Base-by-base conservation (phyloP, 768 basidiomycete genomes). In the Chalciporus pseudorubinellus region DNA sequence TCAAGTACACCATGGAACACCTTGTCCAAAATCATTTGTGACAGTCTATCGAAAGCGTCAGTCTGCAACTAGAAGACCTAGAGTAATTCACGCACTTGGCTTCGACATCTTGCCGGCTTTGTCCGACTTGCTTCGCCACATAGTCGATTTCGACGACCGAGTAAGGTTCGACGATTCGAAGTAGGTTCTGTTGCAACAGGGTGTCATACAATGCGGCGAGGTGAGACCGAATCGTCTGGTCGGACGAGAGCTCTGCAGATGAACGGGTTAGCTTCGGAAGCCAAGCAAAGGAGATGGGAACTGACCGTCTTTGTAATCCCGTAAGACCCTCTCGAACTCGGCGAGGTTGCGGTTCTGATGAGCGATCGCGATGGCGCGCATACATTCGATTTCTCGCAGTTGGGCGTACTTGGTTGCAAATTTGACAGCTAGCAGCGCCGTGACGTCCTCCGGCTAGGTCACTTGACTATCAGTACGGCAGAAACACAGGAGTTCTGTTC, bases 11-110 rank as follows among this genome's bases (percentile, higher is more conserved):
- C 95, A 55, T 92, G 82, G 56, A 98, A 81, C 2, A 95, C 83
- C 60, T 95, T 95, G 72, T 98, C 95, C 33, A 98, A 74, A 55
- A 98, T 99, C 95, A 99, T 98, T 67, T 99, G 95, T 26, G 90
- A 93, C 22, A 98, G 73, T 66, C 95, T 95, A 59, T 6, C 28
- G 18, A 49, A 24, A 20, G 40, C 1, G 39, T 65, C 41, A 61
- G 22, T 20, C 18, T 24, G 50, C 45, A 11, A n/a, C 24, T 22
- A 11, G 9, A 41, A 28, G n/a, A 11, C 14, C 9, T 1, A 1
- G 12, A 20, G 13, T 1, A 16, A 14, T 44, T 20, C 18, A 73
- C 86, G 57, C 55, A 94, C 93, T 97, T 98, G 19, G 85, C 81
- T 71, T 98, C 95, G 19, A 98, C 93, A 8, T 82, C 84, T 64